These are phyloP conservation scores for Parachaetomium inaequale DNA, from an alignment of 495 filamentous ascomycete genomes.

Conservation along the genomic window DNA sequence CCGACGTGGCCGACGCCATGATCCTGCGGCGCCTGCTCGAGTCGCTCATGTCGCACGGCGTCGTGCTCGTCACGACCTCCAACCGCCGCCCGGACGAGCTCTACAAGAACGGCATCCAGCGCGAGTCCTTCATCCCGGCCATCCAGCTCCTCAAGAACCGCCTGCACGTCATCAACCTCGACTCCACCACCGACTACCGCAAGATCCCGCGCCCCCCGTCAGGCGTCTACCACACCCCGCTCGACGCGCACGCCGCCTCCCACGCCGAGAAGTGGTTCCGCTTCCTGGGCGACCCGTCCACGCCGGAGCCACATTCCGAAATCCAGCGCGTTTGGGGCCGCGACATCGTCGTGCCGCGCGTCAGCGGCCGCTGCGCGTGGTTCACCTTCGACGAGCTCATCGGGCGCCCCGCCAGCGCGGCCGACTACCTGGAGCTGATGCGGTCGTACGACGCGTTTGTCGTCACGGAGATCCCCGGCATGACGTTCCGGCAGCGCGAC, in stretches of 20 bases:
- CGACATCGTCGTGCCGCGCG: conserved; percentile 78
- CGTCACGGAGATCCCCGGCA: conserved; percentile 84
- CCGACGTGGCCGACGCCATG: conserved; percentile 98
- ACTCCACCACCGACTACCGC: conserved; percentile 94
- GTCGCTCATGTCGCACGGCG: conserved; percentile 89
- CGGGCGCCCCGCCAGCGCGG: conserved; percentile 79
- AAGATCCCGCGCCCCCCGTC: conserved; percentile 92
- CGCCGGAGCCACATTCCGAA: conserved; percentile 70
- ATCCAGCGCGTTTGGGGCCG: conserved; percentile 92
- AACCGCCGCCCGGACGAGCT: conserved; percentile 94
- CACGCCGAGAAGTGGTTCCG: conserved; percentile 94
- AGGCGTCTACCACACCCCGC: conserved; percentile 81
- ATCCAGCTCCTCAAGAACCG: conserved; percentile 83
- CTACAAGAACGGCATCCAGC: conserved; percentile 97
- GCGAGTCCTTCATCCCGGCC: conserved; percentile 89
- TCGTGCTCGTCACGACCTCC: conserved; percentile 92
- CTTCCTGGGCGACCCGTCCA: conserved; percentile 79
- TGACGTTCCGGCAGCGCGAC: conserved; percentile 84
- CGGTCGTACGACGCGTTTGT: conserved; percentile 88
- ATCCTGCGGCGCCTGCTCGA: conserved; percentile 88
- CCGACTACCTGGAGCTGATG: conserved; percentile 92
- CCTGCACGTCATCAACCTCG: conserved; percentile 85
- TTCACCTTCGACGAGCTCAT: conserved; percentile 92
- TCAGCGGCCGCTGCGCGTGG: conserved; percentile 80
- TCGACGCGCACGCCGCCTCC: conserved; percentile 68